Base-by-base conservation (phyloP, 2,329 filamentous ascomycete genomes). In the Ophiobolus disseminans region DNA sequence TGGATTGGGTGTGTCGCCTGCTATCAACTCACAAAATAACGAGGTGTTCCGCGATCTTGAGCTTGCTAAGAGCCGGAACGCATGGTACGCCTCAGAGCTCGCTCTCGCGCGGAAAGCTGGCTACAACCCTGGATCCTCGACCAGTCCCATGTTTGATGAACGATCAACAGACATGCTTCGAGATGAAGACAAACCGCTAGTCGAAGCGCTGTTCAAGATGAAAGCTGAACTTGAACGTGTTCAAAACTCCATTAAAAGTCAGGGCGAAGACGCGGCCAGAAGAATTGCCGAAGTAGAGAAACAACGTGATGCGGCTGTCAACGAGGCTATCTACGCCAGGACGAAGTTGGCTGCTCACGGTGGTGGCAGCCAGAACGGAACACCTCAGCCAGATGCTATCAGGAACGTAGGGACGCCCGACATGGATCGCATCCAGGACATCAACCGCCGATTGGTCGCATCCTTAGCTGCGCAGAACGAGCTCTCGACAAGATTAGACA, bases 31-130 rank as follows among this genome's bases (percentile, higher is more conserved):
- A 26, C 85, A 88, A 58, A 87, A 88, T 1, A 88, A 90, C 55
- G 86, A 89, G 0, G 73, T 97, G 10, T 80, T 90, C 11, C 93
- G 94, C 69, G 94, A 99, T 69, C 80, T 99, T 2, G 93, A 99
- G 68, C 81, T 86, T 7, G 83, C 87, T 3, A 90, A 90, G 64
- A 94, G 88, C 66, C 85, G 89, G 41, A 97, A 96, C 74, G 93
- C 93, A 0, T 99, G 94, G 94, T 97, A 96, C 73, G 91, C 91
- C 6, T 97, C 93, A 0, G 94, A 99, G 74, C 80, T 99, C 36
- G 91, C 96, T 48, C 79, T 99, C 55, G 95, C 94, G 5, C 86
- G 89, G 40, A 96, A 96, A 74, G 85, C 90, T 31, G 94, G 94
- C 4, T 99, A 97, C 66, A 82, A 85, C 5, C 83, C 90, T 13